These are phyloP conservation scores for Sungouiella blattae DNA, from an alignment of 805 yeast genomes.

Conservation along the genomic window DNA sequence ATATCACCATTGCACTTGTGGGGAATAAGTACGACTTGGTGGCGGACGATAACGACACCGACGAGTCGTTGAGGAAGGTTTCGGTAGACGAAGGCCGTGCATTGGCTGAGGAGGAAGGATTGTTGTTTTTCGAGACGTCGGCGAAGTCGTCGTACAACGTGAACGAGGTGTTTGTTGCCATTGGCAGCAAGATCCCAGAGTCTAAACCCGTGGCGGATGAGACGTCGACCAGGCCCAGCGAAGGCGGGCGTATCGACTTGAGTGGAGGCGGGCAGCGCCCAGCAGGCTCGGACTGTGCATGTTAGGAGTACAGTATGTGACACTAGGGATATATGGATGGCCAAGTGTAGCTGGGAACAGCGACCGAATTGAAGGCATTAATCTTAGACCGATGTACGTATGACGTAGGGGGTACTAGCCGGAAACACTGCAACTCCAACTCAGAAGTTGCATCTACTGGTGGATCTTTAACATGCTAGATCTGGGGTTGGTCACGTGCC, in stretches of 20 bases:
- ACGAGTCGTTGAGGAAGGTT: conserved; percentile 66
- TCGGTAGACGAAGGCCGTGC: conserved; percentile 81
- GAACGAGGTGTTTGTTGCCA: conserved; percentile 84
- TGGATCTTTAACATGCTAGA: too few species aligned
- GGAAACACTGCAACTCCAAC: too few species aligned
- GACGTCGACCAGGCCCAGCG: conserved; percentile 11
- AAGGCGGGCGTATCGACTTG: conserved; percentile 32
- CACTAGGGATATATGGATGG: not conserved
- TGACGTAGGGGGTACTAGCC: too few species aligned
- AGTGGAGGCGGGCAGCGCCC: conserved; percentile 17
- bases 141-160: conserved; percentile 90
- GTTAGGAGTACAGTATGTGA: conserved; percentile 4
- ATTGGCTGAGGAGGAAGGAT: conserved; percentile 86
- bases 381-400: too few species aligned
- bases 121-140: conserved; percentile 88
- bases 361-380: too few species aligned
- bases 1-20: conserved; percentile 76
- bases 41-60: conserved; percentile 40
- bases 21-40: conserved; percentile 73
- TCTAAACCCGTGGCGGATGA: conserved; percentile 14
- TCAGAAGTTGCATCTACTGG: too few species aligned
- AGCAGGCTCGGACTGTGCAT: conserved; percentile 16
- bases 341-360: too few species aligned
- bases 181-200: conserved; percentile 81
- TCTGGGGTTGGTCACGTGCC: too few species aligned